A percentile compares a stretch with the other conserved stretches of the same genome.
Conservation (phyloP, 164 flowering plant species). For the Akebia trifoliata region DNA sequence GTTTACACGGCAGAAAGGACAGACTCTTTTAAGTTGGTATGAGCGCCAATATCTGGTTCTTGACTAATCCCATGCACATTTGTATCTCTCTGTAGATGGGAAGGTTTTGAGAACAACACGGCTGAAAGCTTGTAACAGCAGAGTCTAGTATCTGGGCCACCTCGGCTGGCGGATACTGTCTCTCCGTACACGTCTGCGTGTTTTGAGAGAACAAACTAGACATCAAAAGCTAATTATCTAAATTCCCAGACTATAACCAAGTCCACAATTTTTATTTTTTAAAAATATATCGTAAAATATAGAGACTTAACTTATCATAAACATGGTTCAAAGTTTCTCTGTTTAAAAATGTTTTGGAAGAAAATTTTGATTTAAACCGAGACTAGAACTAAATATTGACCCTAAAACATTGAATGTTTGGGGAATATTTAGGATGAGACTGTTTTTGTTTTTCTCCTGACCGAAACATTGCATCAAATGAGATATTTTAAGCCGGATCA, state of each 20-base stretch:
- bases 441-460: too few relatives aligned
- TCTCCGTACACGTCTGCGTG: constrained; percentile 57
- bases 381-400: too few relatives aligned
- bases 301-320: too few relatives aligned
- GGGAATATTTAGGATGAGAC: too few relatives aligned
- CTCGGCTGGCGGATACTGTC: constrained; percentile 57
- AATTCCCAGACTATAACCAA: not conserved
- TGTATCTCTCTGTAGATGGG: constrained; percentile 47
- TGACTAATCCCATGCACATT: constrained; percentile 51
- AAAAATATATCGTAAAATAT: not conserved
- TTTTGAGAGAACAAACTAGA: not conserved
- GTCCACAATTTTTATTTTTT: not conserved
- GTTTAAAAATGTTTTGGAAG: too few relatives aligned
- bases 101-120: constrained; percentile 43
- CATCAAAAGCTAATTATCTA: not conserved
- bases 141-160: constrained; percentile 51
- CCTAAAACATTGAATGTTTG: too few relatives aligned
- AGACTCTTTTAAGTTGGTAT: constrained; percentile 30
- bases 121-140: constrained; percentile 45
- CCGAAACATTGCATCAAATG: too few relatives aligned
- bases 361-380: too few relatives aligned
- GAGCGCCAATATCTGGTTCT: constrained; percentile 50
- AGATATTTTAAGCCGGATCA: too few relatives aligned
- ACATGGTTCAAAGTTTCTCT: too few relatives aligned
- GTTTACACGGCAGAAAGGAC: not conserved